Conservation (phyloP, 2,329 filamentous ascomycete genomes). For the Ceratocystis cubensis region DNA sequence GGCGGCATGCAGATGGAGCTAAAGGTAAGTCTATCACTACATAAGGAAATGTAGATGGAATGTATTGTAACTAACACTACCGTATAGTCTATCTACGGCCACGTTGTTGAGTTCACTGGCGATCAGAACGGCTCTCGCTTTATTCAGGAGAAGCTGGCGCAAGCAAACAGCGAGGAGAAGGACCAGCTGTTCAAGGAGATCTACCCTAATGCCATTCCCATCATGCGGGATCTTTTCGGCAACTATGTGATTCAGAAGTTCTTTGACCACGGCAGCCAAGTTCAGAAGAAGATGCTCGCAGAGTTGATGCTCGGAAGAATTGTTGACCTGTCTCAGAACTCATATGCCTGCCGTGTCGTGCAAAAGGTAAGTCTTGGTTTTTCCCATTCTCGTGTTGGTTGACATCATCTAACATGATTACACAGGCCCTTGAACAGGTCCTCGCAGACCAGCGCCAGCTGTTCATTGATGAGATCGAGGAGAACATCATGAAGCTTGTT, state of each 20-base stretch:
- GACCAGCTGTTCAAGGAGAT: slow-evolving; percentile 83
- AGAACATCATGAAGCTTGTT: slow-evolving; percentile 62
- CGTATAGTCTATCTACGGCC: slow-evolving; percentile 60
- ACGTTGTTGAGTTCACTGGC: slow-evolving; percentile 88
- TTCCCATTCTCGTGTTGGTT: neutral
- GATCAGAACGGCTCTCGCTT: slow-evolving; percentile 94
- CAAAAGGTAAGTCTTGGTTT: slow-evolving; percentile 57
- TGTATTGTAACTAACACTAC: neutral
- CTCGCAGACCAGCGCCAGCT: slow-evolving; percentile 81
- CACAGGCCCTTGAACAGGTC: slow-evolving; percentile 75
- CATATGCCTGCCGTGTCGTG: slow-evolving; percentile 90
- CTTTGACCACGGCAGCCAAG: slow-evolving; percentile 88
- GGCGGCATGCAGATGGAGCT: slow-evolving; percentile 64
- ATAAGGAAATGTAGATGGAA: neutral
- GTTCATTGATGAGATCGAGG: slow-evolving; percentile 70
- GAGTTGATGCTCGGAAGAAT: slow-evolving; percentile 81
- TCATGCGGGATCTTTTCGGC: slow-evolving; percentile 95
- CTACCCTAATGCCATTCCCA: slow-evolving; percentile 64
- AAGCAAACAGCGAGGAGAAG: slow-evolving; percentile 91
- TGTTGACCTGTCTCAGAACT: slow-evolving; percentile 64
- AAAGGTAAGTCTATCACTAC: slow-evolving; percentile 38
- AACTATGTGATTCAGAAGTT: slow-evolving; percentile 98
- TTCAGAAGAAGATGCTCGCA: slow-evolving; percentile 79
- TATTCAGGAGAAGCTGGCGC: slow-evolving; percentile 84
- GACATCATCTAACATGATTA: neutral